Conservation (phyloP, 306 rosid genomes). For the Prunus mongolica region DNA sequence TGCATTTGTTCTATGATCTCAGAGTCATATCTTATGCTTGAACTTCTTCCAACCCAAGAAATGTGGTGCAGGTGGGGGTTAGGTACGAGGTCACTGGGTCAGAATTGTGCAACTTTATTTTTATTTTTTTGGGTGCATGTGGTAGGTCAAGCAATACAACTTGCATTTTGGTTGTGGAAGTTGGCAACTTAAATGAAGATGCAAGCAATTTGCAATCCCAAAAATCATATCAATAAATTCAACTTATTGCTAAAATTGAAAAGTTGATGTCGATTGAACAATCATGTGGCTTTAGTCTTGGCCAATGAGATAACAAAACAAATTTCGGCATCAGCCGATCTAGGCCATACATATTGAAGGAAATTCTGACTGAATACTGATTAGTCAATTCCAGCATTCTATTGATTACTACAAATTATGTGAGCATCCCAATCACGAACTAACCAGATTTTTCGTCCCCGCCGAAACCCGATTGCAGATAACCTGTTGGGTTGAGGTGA, state of each 20-base stretch:
- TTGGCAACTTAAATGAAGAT: not conserved
- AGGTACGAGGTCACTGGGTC: not conserved
- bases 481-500: conserved; percentile 58
- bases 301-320: not conserved
- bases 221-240: not conserved
- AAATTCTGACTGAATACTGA: not conserved
- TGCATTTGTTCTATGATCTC: not conserved
- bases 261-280: not conserved
- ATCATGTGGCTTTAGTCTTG: not conserved
- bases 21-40: not conserved
- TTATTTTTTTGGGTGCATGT: not conserved
- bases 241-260: not conserved
- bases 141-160: not conserved
- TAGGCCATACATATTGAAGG: too few species aligned
- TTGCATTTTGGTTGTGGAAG: not conserved
- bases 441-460: conserved; percentile 82
- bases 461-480: conserved; percentile 73
- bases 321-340: not conserved
- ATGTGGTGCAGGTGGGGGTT: not conserved
- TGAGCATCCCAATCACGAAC: conserved; percentile 18
- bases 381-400: not conserved
- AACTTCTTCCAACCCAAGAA: not conserved
- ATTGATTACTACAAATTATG: not conserved
- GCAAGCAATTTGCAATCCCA: not conserved
- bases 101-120: not conserved